Evolutionary conservation across 495 filamentous ascomycete species (phyloP), one percentile per base, ranked within the genome.

Genomic region (Margaritispora aquatica): DNA sequence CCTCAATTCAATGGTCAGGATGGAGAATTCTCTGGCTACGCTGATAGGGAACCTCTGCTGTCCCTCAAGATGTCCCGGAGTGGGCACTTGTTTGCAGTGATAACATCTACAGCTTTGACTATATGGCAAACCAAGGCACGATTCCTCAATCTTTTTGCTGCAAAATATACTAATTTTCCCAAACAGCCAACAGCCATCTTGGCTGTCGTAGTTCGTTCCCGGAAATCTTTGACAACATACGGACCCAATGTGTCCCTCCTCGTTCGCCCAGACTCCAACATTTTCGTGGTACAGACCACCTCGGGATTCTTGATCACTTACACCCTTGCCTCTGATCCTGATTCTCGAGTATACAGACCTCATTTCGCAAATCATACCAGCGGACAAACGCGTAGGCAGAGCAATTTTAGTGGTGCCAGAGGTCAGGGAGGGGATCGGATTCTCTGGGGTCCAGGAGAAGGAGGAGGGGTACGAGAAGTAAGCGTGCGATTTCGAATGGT

Each of bases 81-180:
- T 60, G 95, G 94, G 9, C 84, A 89, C 68, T 74, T 96, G 58
- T 97, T 99, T 75, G 89, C 88, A 50, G 90, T 89, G 15, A 89
- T 97, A 67, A 97, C 94, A 1, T 72, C 80, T 4, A 87, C 87
- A 8, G 87, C 87, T 3, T 80, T 97, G 67, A 89, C 86, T 19
- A 80, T 97, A 57, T 99, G 95, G 95, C 95, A 99, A 73, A 93
- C 89, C 55, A 92, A 90, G 79, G 92, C 92, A 81, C 59, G 79
- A n/a, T 46, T 13, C 22, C 24, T 53, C 17, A 50, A 27, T 27
- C 21, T 29, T 49, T n/a, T n/a, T 49, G 38, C 52, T 63, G 76
- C 69, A 61, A 48, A 58, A 63, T 20, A 54, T 54, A 23, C 44
- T 49, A 59, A 61, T 27, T 54, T 47, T 9, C 48, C 13, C n/a